These are phyloP conservation scores for Leccinum subspadiceum DNA, from an alignment of 1,284 basidiomycete species.

Conservation along the genomic window DNA sequence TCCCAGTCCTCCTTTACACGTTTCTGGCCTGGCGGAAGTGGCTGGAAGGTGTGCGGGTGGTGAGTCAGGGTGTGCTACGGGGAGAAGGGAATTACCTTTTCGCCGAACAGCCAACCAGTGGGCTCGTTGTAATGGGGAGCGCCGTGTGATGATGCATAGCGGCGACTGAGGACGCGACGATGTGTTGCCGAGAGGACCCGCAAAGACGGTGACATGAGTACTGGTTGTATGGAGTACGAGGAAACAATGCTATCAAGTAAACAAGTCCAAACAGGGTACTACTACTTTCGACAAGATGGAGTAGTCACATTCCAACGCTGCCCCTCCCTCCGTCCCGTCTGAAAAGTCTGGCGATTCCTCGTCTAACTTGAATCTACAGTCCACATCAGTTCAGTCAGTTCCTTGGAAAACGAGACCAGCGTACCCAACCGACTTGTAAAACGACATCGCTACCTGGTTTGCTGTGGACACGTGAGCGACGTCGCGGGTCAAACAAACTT, in stretches of 20 bases:
- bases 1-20: conserved; percentile 89
- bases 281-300: conserved; percentile 49
- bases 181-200: conserved; percentile 30
- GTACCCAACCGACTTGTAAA: conserved; percentile 61
- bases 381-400: conserved; percentile 5
- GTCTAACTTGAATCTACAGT: conserved; percentile 53
- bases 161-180: conserved; percentile 30
- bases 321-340: conserved; percentile 32
- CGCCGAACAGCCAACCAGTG: conserved; percentile 82
- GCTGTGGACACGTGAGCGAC: conserved; percentile 38
- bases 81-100: conserved; percentile 59
- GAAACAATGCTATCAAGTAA: conserved; percentile 11
- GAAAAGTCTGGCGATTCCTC: conserved; percentile 51
- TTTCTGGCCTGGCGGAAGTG: conserved; percentile 75
- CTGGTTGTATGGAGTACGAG: conserved; percentile 7
- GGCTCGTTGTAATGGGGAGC: conserved; percentile 86
- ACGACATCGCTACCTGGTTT: conserved; percentile 51
- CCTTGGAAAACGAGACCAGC: conserved; percentile 3
- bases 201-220: conserved; percentile 36
- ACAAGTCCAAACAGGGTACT: conserved; percentile 22
- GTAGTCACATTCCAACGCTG: conserved; percentile 46
- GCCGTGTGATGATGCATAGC: conserved; percentile 78
- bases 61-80: conserved; percentile 5
- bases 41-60: conserved; percentile 42
- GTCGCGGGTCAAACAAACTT: background rate